Evolutionary conservation across 2,329 filamentous ascomycete species (phyloP), one percentile per base, ranked within the genome.

Genomic region (Furcasterigmium furcatum): DNA sequence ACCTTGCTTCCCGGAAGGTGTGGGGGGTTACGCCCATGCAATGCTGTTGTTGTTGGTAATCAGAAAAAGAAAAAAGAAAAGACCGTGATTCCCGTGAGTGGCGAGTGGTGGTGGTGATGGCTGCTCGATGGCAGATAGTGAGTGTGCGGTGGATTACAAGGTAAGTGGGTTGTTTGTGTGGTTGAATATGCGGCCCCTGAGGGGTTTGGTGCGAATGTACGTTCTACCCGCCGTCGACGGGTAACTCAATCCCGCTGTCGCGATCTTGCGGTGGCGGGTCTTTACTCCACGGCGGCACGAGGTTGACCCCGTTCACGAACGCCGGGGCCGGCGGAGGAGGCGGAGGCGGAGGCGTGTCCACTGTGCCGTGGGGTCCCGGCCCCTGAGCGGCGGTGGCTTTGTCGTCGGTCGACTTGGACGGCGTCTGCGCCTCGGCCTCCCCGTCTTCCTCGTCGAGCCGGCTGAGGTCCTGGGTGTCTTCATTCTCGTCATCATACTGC

Each of bases 401-500:
- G 34, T 36, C n/a, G 12, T 9, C 10, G 16, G 34, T 18, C n/a
- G 16, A 4, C 22, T 30, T 38, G 10, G 47, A 32, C n/a, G 5
- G 42, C 41, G 4, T 44, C 34, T 46, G n/a, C 48, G 50, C 24
- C 43, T 43, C 30, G 42, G 32, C 46, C 13, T 47, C 36, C 12
- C 36, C 44, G 20, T 38, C 38, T 24, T 45, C 50, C 18, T 48
- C 18, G 3, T 18, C 34, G 5, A 36, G 34, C n/a, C 10, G n/a
- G 34, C 34, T 36, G 34, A 36, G 34, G n/a, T 36, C 34, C 34
- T 18, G 32, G 30, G 16, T 50, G n/a, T 60, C 61, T 8, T 59
- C 62, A 18, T 63, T 64, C 10, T 77, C 70, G 5, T 82, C 68
- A 40, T 91, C 87, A 51, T 92, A 87, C 0, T 78, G 74, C 1